Base-by-base conservation (phyloP, 2,329 filamentous ascomycete species). In the Alternaria arborescens region DNA sequence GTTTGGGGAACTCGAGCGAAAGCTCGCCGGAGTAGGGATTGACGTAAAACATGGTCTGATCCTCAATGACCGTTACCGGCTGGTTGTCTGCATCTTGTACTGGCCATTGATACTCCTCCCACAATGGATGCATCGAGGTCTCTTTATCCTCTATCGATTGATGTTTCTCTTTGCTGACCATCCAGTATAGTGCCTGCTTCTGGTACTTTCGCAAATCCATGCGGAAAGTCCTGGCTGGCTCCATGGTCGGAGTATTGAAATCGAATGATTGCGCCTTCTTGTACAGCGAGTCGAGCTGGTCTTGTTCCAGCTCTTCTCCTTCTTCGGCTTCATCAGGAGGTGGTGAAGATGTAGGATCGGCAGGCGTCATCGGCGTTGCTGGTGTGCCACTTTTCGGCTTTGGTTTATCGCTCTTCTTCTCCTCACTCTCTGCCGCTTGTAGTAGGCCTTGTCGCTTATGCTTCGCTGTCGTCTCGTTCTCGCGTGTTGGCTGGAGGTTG, bases 251-350 rank as follows among this genome's bases (percentile, higher is more conserved):
- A 0, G 94, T 97, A 74, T 88, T 88, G 73, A 99, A 98, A 77
- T 99, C 95, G 71, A 98, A 98, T 0, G 93, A 94, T 74, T 99
- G 95, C 0, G 95, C 95, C 75, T 99, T 99, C 73, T 91, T 92
- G 79, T 99, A 99, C 1, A 99, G 81, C 0, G 91, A 88, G 76
- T 99, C 95, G 4, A 99, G 89, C 75, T 99, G 95, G 70, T 97
- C 94, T 77, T 98, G 93, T 74, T 98, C 93, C 0, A 99, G 85
- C 78, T 98, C 94, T 70, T 94, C 87, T 3, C 93, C 93, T 36
- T 97, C 94, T 68, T 97, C 94, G 0, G 84, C 83, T 47, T 88
- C 91, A 5, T 87, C 86, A 0, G 83, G 83, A 4, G 82, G 79
- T n/a, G 89, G 86, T 0, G 89, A 88, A 1, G 82, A 84, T 12